Base-by-base conservation (phyloP, 108 stramenopile genomes). In the Tribonema minus region DNA sequence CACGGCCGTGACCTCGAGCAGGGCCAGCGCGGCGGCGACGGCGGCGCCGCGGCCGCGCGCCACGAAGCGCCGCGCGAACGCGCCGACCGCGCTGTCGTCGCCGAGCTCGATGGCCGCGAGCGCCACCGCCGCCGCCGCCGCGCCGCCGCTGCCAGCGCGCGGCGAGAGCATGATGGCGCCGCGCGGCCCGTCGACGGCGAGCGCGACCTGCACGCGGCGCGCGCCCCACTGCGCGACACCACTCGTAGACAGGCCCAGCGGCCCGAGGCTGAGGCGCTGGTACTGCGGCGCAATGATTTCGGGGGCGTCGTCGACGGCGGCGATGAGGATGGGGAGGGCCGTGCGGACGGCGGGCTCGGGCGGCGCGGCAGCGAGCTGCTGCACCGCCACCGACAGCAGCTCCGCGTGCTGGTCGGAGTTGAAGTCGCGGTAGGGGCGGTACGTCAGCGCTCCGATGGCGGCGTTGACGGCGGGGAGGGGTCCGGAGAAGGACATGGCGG, bases 361-460 rank as follows among this genome's bases (percentile, higher is more conserved):
- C 46, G 46, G 46, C 46, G 46, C 46, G 25, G 77, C 70, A 60
- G 33, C 40, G 31, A 31, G 25, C 31, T 80, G 70, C 36, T 31
- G 31, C 2, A 71, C 62, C 12, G 30, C 33, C 27, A 64, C 32
- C 3, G 64, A 35, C 25, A 80, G 54, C 34, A 80, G 32, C 37
- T 80, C 79, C 23, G 69, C 70, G 32, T 80, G 79, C 64, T 70
- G 69, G 32, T 32, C 27, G 25, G 58, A 70, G 62, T 80, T 80
- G 70, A 65, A 80, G 62, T 71, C 6, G n/a, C 30, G 26, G n/a
- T 70, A 54, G 25, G 79, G 79, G 9, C 12, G 3, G 31, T 71
- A 80, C 27, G 32, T 71, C 4, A 80, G 39, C 12, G n/a, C n/a
- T n/a, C 62, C 64, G 32, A 71, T 25, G 28, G 79, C 79, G 46